Evolutionary conservation across 2,329 filamentous ascomycete species (phyloP).

Genomic region (Emergomyces orientalis): DNA sequence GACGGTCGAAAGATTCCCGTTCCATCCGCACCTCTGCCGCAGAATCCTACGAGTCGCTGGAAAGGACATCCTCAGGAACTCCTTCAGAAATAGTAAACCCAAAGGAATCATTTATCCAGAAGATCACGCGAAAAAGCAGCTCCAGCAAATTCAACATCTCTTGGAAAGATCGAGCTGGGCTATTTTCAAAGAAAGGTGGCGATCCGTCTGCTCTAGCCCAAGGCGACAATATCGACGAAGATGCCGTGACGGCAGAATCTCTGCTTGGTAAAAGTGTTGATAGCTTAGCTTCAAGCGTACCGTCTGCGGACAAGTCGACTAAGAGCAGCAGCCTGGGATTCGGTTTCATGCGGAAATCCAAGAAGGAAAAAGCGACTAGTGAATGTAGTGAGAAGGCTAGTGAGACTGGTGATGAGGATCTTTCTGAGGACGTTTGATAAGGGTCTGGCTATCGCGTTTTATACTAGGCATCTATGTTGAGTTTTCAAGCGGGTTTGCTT

Average conservation of each 20-base stretch:
- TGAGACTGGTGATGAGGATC: conserved; percentile 37
- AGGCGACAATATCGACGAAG: conserved; percentile 39
- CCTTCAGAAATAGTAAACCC: conserved; percentile 32
- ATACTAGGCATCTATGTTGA: background rate
- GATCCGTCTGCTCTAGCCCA: conserved; percentile 20
- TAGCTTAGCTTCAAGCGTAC: conserved; percentile 32
- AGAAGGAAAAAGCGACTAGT: conserved; percentile 34
- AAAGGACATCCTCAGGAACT: conserved; percentile 37
- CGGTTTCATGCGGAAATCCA: conserved; percentile 40
- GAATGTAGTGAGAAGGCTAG: conserved; percentile 38
- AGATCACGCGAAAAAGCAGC: conserved; percentile 43
- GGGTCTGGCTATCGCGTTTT: background rate
- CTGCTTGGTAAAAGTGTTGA: conserved; percentile 38
- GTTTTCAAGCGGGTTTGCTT: background rate
- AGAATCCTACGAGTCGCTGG: conserved; percentile 41
- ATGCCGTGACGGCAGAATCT: conserved; percentile 29
- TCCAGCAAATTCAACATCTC: conserved; percentile 43
- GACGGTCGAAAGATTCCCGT: conserved; percentile 37
- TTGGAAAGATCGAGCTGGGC: conserved; percentile 42
- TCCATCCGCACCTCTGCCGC: conserved; percentile 38
- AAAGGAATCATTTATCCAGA: conserved; percentile 44
- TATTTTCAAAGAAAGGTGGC: conserved; percentile 41
- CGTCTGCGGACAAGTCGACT: conserved; percentile 36
- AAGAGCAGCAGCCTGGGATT: conserved; percentile 39
- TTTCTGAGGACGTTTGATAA: conserved; percentile 23